Percentiles rank a stretch among this genome's conserved stretches.
Evolutionary conservation across 768 basidiomycete genomes (phyloP).

Genomic region (Sutorius australiensis): DNA sequence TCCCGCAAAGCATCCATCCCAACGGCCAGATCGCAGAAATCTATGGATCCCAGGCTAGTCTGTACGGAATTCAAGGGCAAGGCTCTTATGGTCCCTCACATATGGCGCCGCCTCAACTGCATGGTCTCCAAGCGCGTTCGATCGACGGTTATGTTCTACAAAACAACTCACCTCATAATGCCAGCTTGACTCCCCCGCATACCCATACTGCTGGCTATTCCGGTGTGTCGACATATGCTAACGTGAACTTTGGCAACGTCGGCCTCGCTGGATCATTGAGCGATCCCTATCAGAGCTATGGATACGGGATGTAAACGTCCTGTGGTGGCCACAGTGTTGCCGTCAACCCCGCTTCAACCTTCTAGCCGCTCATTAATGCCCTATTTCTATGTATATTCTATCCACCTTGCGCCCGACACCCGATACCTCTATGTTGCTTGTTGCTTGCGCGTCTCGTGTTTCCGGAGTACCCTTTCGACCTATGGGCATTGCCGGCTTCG

Average conservation of each 20-base stretch:
- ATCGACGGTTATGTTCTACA: constrained; percentile 84
- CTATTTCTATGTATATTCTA: constrained; percentile 39
- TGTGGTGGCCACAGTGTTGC: constrained; percentile 27
- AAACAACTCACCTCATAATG: constrained; percentile 63
- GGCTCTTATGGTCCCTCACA: constrained; percentile 58
- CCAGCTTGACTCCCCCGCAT: constrained; percentile 57
- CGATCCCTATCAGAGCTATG: constrained; percentile 78
- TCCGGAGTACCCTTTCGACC: constrained; percentile 31
- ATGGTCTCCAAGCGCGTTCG: constrained; percentile 61
- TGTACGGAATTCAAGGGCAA: constrained; percentile 59
- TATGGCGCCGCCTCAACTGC: constrained; percentile 46
- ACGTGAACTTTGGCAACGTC: constrained; percentile 50
- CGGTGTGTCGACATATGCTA: constrained; percentile 48
- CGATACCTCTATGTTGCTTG: constrained; percentile 32
- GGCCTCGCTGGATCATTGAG: constrained; percentile 51
- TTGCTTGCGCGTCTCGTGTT: constrained; percentile 39
- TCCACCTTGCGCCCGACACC: constrained; percentile 31
- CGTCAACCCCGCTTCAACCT: constrained; percentile 9
- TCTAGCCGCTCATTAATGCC: constrained; percentile 29
- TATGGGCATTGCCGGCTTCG: constrained; percentile 36
- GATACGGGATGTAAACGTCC: constrained; percentile 70
- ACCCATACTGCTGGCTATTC: constrained; percentile 54
- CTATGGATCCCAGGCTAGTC: constrained; percentile 56
- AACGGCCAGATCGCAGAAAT: constrained; percentile 58
- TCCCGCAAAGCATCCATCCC: constrained; percentile 50